Base-by-base conservation (phyloP, 441 rosid species). In the Pelargonium cotyledonis region DNA sequence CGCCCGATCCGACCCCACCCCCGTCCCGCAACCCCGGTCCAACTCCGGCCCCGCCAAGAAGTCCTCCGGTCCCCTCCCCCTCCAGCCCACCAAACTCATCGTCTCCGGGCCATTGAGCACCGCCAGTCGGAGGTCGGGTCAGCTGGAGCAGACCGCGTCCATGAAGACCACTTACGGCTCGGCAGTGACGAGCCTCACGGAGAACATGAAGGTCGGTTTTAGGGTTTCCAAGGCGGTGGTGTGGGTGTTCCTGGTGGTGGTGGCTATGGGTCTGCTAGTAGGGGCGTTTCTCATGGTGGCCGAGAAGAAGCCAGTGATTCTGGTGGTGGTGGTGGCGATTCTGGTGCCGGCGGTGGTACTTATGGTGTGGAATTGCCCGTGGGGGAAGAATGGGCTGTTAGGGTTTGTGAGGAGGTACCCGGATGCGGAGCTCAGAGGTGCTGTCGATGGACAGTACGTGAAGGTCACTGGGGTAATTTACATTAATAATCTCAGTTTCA, bases 391-490 rank as follows among this genome's bases (percentile, higher is more conserved):
- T 76, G 89, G 90, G 26, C 70, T 92, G 47, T 62, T 90, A 71
- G 75, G 85, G 76, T 92, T 79, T 80, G 78, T 90, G 68, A 75
- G 69, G 70, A 82, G 83, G 65, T 76, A 81, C 70, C 92, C 91
- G 6, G 88, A 90, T 79, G 85, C 95, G 53, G 95, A 84, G 70
- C 91, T 92, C 77, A 84, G 98, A 82, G 92, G 89, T 60, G 94
- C 96, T 67, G 69, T 83, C 68, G 98, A 92, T 82, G 96, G 98
- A 26, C 96, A 92, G 74, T 80, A 85, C 61, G 86, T 92, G 71
- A 92, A 92, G 82, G 92, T 92, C 65, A 88, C 98, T 58, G 98
- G 98, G 89, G 98, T 88, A 88, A 81, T 74, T 66, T 43, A 7
- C 49, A 31, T 57, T 18, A 19, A 19, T 70, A 6, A 38, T 26